Percentiles rank a stretch among this genome's conserved stretches.
Evolutionary conservation across 2,329 filamentous ascomycete genomes (phyloP).

Genomic region (Tolypocladium tundrense): DNA sequence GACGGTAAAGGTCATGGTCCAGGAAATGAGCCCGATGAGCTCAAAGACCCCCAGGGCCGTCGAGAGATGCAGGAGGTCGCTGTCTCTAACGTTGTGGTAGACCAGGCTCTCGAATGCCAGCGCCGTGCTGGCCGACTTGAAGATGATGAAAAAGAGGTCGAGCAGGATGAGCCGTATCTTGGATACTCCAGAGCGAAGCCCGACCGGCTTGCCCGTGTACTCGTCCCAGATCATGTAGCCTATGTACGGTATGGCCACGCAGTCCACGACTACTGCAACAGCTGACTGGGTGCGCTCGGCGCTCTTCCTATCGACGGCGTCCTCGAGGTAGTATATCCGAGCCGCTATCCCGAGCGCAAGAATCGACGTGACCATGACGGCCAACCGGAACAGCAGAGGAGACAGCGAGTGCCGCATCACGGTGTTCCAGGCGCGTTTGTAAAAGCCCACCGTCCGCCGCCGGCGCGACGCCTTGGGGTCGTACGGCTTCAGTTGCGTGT

Average conservation of each 20-base stretch:
- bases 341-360: constrained; percentile 70
- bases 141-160: constrained; percentile 94
- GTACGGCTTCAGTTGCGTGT: constrained; percentile 19
- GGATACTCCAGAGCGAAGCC: constrained; percentile 69
- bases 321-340: constrained; percentile 57
- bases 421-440: constrained; percentile 53
- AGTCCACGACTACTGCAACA: constrained; percentile 83
- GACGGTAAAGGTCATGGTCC: constrained; percentile 81
- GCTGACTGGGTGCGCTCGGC: constrained; percentile 66
- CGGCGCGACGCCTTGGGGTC: constrained; percentile 18
- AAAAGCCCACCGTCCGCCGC: constrained; percentile 21
- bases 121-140: constrained; percentile 87
- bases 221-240: constrained; percentile 94
- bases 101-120: constrained; percentile 81
- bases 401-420: constrained; percentile 76
- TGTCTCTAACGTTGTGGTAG: constrained; percentile 31
- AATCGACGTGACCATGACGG: constrained; percentile 73
- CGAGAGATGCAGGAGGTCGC: constrained; percentile 40
- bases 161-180: constrained; percentile 86
- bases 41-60: constrained; percentile 69
- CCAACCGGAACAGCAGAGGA: constrained; percentile 72
- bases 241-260: constrained; percentile 80
- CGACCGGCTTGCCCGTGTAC: constrained; percentile 87
- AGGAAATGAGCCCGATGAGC: constrained; percentile 74
- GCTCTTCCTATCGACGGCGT: constrained; percentile 26